Evolutionary conservation across 148 eudicot genomes (phyloP), one percentile per base, ranked within the genome.

Genomic region (Fagopyrum tataricum): DNA sequence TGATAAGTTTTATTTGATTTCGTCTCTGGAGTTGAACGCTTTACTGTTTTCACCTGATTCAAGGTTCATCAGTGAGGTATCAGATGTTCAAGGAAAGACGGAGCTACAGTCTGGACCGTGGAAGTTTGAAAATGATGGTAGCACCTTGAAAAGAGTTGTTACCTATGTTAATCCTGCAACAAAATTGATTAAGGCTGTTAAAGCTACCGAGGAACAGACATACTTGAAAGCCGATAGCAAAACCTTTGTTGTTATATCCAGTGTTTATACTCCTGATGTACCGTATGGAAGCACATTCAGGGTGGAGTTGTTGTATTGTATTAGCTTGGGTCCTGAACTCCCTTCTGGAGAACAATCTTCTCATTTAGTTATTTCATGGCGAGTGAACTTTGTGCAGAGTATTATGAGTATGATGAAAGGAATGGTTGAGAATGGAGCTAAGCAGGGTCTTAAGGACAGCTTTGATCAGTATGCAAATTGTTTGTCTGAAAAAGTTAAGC

Each of bases 361-460:
- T 18, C 84, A 79, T 11, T 67, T 95, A 73, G 89, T 85, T 15
- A 72, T 88, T 74, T 91, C 98, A 7, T 95, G 90, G 90, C 80
- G 97, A 39, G 73, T 84, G 71, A 95, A 95, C 80, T 95, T 95
- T 76, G 75, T 83, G 47, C 98, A 95, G 81, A 95, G 91, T 75
- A 89, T 97, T 66, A 91, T 94, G 97, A 89, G 97, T 64, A 91
- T 94, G 97, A 89, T 94, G 93, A 90, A 85, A 84, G 90, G 96
- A 73, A 88, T 94, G 93, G 87, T 94, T 74, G 97, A 91, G 84
- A 78, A 82, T 78, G 98, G 98, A 71, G 91, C 96, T 49, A 86
- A 84, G 46, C 91, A 87, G 76, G 90, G 96, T 77, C 75, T 94
- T 37, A 91, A 81, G 81, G 98, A 94, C 41, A 91, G 82, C 76